Evolutionary conservation across 2,329 filamentous ascomycete genomes (phyloP).

Genomic region (Periconia digitata): DNA sequence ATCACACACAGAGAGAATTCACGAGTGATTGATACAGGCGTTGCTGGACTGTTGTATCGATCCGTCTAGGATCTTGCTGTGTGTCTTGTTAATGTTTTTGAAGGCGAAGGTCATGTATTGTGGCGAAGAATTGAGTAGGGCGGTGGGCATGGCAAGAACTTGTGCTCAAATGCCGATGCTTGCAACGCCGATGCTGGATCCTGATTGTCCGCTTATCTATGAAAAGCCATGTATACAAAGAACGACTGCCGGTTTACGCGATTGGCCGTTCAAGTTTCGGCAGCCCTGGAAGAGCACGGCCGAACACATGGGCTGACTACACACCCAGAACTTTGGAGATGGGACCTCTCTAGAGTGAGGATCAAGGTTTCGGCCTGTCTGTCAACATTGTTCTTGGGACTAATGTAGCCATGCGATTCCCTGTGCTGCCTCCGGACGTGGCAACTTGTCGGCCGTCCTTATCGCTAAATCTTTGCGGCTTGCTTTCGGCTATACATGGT

Average conservation of each 20-base stretch:
- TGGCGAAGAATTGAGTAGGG: conserved; percentile 7
- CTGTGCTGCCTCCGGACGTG: conserved; percentile 6
- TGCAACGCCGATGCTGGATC: conserved; percentile 8
- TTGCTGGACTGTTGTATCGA: conserved; percentile 22
- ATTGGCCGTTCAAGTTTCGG: conserved; percentile 6
- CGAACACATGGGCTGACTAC: conserved; percentile 9
- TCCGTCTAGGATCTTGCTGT: conserved; percentile 28
- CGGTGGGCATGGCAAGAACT: conserved; percentile 11
- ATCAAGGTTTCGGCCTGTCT: conserved; percentile 46
- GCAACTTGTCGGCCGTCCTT: conserved; percentile 15
- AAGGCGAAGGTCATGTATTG: conserved; percentile 16
- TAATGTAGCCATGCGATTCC: conserved; percentile 8
- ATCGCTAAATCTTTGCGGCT: conserved; percentile 6
- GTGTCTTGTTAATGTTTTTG: conserved; percentile 9
- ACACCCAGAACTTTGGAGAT: conserved; percentile 15
- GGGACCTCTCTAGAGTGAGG: conserved; percentile 46
- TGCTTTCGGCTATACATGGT: conserved; percentile 25
- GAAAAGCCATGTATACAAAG: conserved; percentile 13
- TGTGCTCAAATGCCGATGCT: conserved; percentile 20
- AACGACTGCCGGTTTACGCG: conserved; percentile 2
- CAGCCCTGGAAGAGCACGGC: not conserved
- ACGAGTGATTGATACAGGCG: conserved; percentile 18
- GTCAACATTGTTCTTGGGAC: conserved; percentile 18
- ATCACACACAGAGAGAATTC: conserved; percentile 71
- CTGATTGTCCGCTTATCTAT: conserved; percentile 15